Conservation (phyloP, 192 early-diverging fungal genomes). For the Gonapodya sp. region DNA sequence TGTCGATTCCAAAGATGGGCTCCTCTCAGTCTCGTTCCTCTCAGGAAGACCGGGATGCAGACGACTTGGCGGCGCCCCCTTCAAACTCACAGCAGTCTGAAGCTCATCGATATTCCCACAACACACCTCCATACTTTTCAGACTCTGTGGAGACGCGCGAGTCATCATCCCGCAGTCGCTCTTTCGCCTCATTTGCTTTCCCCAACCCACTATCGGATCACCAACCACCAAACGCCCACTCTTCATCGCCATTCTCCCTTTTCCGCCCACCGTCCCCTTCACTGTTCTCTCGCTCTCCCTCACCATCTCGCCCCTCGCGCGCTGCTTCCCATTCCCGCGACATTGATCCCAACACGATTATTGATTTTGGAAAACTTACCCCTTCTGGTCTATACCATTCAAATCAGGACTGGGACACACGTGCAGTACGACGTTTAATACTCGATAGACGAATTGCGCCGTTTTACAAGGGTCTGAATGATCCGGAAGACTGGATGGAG, state of each 20-base stretch:
- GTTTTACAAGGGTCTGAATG: constrained; percentile 75
- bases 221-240: background rate
- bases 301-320: background rate
- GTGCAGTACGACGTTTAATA: constrained; percentile 55
- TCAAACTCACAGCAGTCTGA: too few relatives aligned
- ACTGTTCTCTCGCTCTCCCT: too few relatives aligned
- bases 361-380: background rate
- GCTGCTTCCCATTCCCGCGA: background rate
- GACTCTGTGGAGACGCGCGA: background rate
- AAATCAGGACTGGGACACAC: background rate
- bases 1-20: too few relatives aligned
- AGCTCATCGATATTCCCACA: background rate
- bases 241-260: too few relatives aligned
- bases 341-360: background rate
- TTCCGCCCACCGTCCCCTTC: background rate
- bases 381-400: background rate
- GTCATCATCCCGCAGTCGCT: background rate
- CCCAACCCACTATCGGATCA: background rate
- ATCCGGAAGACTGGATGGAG: constrained; percentile 36
- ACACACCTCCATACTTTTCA: background rate
- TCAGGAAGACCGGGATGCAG: too few relatives aligned
- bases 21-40: too few relatives aligned
- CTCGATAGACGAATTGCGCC: constrained; percentile 64
- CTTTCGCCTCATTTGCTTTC: background rate
- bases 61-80: too few relatives aligned